phyloP scores from a whole-genome alignment of 1,139 yeast genomes.

The Petasospora fabianii region DNA sequence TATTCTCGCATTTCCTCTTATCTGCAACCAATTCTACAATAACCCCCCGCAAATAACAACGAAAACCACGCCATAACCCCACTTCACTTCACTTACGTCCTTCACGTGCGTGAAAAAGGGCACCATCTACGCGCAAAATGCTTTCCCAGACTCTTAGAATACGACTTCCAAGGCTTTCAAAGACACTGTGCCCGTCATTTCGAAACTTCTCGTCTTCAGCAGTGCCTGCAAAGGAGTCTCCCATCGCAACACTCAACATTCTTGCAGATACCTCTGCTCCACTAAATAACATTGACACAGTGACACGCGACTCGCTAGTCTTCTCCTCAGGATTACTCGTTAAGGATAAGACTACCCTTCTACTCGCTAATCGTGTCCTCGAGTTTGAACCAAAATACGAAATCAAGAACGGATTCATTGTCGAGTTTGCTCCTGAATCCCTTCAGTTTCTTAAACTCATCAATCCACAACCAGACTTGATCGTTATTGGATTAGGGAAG shows the following conservation, averaged over 20 bases:
- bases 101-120: too few relatives aligned
- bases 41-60: too few relatives aligned
- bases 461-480: conserved; percentile 75
- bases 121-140: too few relatives aligned
- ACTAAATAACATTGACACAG: conserved; percentile 42
- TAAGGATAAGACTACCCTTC: conserved; percentile 46
- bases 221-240: conserved; percentile 13
- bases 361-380: conserved; percentile 60
- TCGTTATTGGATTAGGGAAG: conserved; percentile 67
- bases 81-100: too few relatives aligned
- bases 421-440: conserved; percentile 39
- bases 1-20: too few relatives aligned
- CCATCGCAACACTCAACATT: conserved; percentile 35
- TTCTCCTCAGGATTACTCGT: conserved; percentile 43
- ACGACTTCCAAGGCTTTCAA: not conserved
- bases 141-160: too few relatives aligned
- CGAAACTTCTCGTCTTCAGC: not conserved
- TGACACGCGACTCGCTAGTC: conserved; percentile 42
- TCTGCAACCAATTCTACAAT: too few relatives aligned
- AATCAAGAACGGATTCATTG: conserved; percentile 42
- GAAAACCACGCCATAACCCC: too few relatives aligned
- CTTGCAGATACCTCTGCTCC: conserved; percentile 36
- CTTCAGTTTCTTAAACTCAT: conserved; percentile 51
- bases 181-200: not conserved
- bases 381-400: conserved; percentile 41